Evolutionary conservation across 23 red algal species (phyloP), one percentile per base, ranked within the genome.

Genomic region (Gracilaria gracilis): DNA sequence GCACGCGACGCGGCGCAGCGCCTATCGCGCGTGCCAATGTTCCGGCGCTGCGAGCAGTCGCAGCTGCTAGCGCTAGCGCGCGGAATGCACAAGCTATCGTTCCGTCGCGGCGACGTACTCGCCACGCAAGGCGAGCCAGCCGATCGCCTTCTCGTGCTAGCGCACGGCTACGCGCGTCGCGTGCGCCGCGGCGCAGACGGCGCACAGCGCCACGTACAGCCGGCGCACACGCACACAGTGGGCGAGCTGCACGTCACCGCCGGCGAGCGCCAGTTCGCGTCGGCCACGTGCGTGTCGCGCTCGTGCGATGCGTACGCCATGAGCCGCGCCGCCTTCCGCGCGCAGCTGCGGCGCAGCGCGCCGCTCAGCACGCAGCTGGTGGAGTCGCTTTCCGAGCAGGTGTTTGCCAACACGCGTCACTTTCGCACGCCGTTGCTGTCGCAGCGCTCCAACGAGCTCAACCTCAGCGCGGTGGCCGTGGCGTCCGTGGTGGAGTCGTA

Each of bases 391-490:
- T 84, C 80, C 58, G 69, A 61, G 0, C 27, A 91, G 13, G 75
- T 90, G 49, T 65, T 86, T 27, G 0, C 16, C 36, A 50, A 76
- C 11, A 54, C 80, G 20, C 40, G 57, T 24, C 80, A 46, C 15
- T 85, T 95, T 53, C 85, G 85, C 42, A 95, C 93, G 23, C 93
- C 93, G 24, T 59, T 95, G 2, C 49, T 95, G 46, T 73, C 87
- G 49, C 93, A 86, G 40, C 61, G 70, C 17, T 24, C 50, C 36
- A 77, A 61, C 24, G 85, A 89, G 14, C 51, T 95, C 75, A 95
- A 89, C 50, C 50, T 84, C 34, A 75, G 84, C n/a, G 85, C 93
- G 32, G 93, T 95, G 17, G 50, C 93, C 7, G 72, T 83, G 31
- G 93, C 93, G 4, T 87, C 93, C 27, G 72, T 86, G 17, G 67